Conservation (phyloP, 495 filamentous ascomycete species). For the Neurospora pannonica region DNA sequence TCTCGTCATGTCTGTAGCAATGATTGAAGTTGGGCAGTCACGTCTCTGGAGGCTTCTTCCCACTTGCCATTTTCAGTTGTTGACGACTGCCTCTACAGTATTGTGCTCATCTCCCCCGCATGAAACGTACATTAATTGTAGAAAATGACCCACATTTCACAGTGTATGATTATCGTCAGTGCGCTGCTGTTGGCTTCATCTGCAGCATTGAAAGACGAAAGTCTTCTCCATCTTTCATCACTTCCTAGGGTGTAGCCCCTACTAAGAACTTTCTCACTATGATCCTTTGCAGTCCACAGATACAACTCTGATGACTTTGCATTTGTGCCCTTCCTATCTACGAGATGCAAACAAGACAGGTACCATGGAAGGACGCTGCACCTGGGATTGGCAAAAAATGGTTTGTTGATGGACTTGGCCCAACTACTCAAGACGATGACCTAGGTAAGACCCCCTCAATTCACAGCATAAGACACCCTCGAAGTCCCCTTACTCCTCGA, state of each 20-base stretch:
- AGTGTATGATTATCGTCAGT: not conserved
- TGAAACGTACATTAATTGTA: not conserved
- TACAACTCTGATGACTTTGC: not conserved
- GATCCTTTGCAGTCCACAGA: not conserved
- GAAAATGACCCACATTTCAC: not conserved
- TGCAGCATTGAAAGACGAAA: too few species aligned
- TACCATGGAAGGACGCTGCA: not conserved
- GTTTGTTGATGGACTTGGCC: not conserved
- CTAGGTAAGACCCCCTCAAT: not conserved
- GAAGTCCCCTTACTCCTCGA: slow-evolving; percentile 46
- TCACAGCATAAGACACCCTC: slow-evolving; percentile 43
- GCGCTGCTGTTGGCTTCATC: not conserved
- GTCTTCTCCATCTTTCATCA: not conserved
- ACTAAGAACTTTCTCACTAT: not conserved
- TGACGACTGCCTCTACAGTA: not conserved
- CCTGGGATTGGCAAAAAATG: not conserved
- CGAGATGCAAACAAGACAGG: not conserved
- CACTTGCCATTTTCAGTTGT: not conserved
- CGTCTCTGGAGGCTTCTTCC: not conserved
- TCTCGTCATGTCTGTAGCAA: not conserved
- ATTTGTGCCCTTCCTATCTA: not conserved
- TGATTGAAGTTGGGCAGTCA: not conserved
- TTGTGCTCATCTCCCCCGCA: too few species aligned
- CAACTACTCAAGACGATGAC: not conserved
- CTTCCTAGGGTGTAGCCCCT: not conserved